Evolutionary conservation across 495 filamentous ascomycete genomes (phyloP).

Genomic region (Extremus antarcticus): DNA sequence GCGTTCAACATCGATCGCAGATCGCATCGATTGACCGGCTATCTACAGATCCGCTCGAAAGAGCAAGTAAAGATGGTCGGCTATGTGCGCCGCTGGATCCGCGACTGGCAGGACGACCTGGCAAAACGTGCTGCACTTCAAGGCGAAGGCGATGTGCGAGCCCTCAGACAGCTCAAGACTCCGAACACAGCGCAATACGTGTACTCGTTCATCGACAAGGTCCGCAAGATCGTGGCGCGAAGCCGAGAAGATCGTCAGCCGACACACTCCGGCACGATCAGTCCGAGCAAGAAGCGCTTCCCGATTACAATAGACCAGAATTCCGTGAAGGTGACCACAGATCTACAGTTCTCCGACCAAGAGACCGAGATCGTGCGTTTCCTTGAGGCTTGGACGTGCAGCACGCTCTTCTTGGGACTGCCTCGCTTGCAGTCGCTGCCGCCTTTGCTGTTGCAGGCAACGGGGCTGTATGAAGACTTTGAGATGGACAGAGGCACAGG

Average conservation of each 20-base stretch:
- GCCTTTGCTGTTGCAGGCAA: conserved; percentile 60
- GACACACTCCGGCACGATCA: conserved; percentile 45
- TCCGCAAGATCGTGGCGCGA: conserved; percentile 50
- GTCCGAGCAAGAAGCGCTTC: conserved; percentile 35
- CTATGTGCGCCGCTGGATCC: conserved; percentile 46
- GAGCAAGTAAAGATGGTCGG: conserved; percentile 35
- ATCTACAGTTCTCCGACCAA: conserved; percentile 30
- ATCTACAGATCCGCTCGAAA: conserved; percentile 38
- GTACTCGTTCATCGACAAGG: conserved; percentile 52
- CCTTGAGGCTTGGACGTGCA: conserved; percentile 56
- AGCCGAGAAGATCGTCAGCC: conserved; percentile 54
- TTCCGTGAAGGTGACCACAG: conserved; percentile 1
- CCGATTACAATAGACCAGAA: conserved; percentile 21
- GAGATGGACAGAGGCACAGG: conserved; percentile 32
- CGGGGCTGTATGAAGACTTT: conserved; percentile 52
- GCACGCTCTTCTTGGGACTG: conserved; percentile 36
- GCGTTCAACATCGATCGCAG: conserved; percentile 36
- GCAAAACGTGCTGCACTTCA: conserved; percentile 20
- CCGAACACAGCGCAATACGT: conserved; percentile 24
- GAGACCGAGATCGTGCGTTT: conserved; percentile 57
- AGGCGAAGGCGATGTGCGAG: not conserved
- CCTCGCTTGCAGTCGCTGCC: conserved; percentile 49
- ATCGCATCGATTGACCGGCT: conserved; percentile 32
- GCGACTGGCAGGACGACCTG: conserved; percentile 43
- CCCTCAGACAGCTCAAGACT: not conserved